Evolutionary conservation across 1,139 yeast species (phyloP), one percentile per base, ranked within the genome.

Genomic region (Nakaseomyces nivariensis): DNA sequence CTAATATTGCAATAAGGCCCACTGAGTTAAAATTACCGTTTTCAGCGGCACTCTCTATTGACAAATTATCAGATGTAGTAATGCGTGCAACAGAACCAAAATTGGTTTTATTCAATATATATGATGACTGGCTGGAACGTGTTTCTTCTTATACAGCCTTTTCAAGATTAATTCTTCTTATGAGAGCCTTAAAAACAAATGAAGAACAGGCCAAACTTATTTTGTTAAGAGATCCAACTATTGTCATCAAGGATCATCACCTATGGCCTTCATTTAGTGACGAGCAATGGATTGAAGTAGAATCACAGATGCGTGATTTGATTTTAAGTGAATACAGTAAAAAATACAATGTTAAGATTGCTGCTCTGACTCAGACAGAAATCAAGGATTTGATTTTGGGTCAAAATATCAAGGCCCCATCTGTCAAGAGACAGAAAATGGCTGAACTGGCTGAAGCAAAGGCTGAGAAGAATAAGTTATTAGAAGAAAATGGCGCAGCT

Each of bases 61-160:
- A 86, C 52, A 88, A 87, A 61, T 69, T 92, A 48, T 79, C 85
- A 0, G 89, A 87, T 56, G 74, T 86, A 50, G 94, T 92, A 10
- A 71, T 85, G 67, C 81, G 80, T 57, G 96, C 97, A 3, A 86
- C 83, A 47, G 96, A 89, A 64, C 95, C 97, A 0, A 92, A 88
- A 64, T 87, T 90, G 96, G 86, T 85, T 4, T 69, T 90, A 53
- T 87, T 89, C 70, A 89, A 90, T 62, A 72, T 92, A 51, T 94
- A 89, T 66, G 99, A 94, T 66, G 96, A 92, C 64, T 94, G 99
- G 99, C 72, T 89, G 51, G 77, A 81, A 54, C 74, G 78, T 0
- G 80, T 89, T 43, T 85, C 95, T 0, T 83, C 97, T 0, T 88
- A 85, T 60, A 94, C 98, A 0, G 97, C 98, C 0, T 94, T 92